Conservation (phyloP, 1,284 basidiomycete genomes). For the Athelia psychrophila region DNA sequence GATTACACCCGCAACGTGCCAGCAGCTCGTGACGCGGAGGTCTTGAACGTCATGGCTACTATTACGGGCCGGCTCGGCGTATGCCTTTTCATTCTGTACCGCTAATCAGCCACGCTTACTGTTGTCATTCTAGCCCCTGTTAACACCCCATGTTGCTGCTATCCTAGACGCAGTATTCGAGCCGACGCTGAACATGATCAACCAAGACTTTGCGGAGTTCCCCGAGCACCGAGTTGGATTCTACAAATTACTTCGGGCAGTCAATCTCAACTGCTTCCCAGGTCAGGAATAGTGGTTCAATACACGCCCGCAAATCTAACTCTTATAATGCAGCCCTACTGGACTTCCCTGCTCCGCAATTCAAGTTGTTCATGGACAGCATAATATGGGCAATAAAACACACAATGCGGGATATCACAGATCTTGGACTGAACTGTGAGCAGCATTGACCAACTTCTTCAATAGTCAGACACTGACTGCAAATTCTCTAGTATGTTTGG, state of each 20-base stretch:
- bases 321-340: slow-evolving; percentile 62
- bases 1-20: slow-evolving; percentile 97
- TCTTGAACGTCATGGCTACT: slow-evolving; percentile 98
- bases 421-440: slow-evolving; percentile 87
- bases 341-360: slow-evolving; percentile 85
- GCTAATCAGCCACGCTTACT: slow-evolving; percentile 4
- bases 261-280: slow-evolving; percentile 95
- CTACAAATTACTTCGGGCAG: slow-evolving; percentile 94
- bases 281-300: slow-evolving; percentile 34
- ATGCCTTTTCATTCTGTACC: slow-evolving; percentile 27
- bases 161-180: slow-evolving; percentile 98
- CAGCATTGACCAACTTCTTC: slow-evolving; percentile 13
- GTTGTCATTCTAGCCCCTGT: slow-evolving; percentile 51
- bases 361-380: slow-evolving; percentile 98
- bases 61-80: slow-evolving; percentile 88
- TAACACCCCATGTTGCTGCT: slow-evolving; percentile 95
- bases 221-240: slow-evolving; percentile 98
- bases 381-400: slow-evolving; percentile 99
- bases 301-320: neutral
- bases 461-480: slow-evolving; percentile 1
- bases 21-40: slow-evolving; percentile 93
- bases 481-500: slow-evolving; percentile 73
- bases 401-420: slow-evolving; percentile 98
- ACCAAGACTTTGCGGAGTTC: slow-evolving; percentile 97
- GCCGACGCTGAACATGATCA: slow-evolving; percentile 98